phyloP scores from a whole-genome alignment of 2,329 filamentous ascomycete species.

The Albophoma yamanashiensis region DNA sequence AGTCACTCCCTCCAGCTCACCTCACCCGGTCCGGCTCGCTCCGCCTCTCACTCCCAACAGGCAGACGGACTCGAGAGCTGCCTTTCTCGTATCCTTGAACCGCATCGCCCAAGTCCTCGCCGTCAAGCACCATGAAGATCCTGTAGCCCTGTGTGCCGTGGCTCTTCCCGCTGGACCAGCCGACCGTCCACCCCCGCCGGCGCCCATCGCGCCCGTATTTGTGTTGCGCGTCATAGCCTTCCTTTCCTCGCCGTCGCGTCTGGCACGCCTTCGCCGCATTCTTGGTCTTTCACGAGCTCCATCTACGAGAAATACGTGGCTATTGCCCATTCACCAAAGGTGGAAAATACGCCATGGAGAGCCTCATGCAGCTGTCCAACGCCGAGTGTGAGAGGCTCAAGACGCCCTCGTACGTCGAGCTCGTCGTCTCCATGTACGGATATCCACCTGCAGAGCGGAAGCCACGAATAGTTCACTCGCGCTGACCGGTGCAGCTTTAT shows the following conservation, averaged over 20 bases:
- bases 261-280: not conserved
- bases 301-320: not conserved
- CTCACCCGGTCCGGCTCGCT: not conserved
- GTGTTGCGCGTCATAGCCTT: not conserved
- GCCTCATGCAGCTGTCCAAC: slow-evolving; percentile 1
- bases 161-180: not conserved
- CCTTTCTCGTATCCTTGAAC: not conserved
- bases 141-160: not conserved
- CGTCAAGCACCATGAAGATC: not conserved
- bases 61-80: not conserved
- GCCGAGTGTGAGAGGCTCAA: slow-evolving; percentile 38
- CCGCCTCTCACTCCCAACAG: not conserved
- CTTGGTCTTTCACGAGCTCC: not conserved
- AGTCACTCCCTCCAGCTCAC: not conserved
- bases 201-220: not conserved
- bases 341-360: not conserved
- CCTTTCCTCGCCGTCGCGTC: not conserved
- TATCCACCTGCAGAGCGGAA: not conserved
- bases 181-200: not conserved
- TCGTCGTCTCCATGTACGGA: slow-evolving; percentile 44
- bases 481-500: slow-evolving; percentile 44
- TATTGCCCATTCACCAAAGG: not conserved
- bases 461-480: not conserved
- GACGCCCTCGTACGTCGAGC: slow-evolving; percentile 41
- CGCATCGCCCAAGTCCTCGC: not conserved